Evolutionary conservation across 23 red algal genomes (phyloP).

Genomic region (Gracilariopsis chorda): DNA sequence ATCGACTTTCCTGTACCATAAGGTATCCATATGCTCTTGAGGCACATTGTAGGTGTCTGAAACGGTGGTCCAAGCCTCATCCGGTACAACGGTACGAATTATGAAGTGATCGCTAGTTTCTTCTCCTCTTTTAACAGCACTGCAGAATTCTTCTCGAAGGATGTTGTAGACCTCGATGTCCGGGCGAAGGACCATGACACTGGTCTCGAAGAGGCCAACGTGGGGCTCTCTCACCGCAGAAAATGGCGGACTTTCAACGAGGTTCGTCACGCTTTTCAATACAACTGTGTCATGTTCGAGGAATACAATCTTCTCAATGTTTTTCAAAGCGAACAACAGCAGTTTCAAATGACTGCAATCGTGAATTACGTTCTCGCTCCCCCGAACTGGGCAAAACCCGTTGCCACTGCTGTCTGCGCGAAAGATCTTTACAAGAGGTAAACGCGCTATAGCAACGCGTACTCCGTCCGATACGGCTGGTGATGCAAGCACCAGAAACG

Average conservation of each 20-base stretch:
- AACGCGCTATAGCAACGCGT: background rate
- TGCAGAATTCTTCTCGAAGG: conserved; percentile 30
- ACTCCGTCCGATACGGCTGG: background rate
- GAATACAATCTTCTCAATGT: conserved; percentile 30
- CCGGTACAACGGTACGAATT: conserved; percentile 32
- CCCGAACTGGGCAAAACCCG: background rate
- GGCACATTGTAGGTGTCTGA: conserved; percentile 48
- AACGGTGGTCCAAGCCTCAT: conserved; percentile 34
- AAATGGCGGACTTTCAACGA: conserved; percentile 31
- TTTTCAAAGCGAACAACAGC: background rate
- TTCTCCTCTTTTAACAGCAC: background rate
- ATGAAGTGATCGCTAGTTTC: background rate
- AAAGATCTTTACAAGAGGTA: conserved; percentile 32
- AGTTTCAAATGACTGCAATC: conserved; percentile 41
- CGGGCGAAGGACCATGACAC: conserved; percentile 38
- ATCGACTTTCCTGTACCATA: conserved; percentile 36
- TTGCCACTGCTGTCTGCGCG: background rate
- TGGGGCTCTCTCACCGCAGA: conserved; percentile 9
- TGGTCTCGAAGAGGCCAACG: conserved; percentile 17
- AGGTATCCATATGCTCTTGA: conserved; percentile 40
- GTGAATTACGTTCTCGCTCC: background rate
- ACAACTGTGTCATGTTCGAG: conserved; percentile 54
- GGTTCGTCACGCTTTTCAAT: background rate
- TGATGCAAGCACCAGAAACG: conserved; percentile 11
- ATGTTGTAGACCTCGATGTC: conserved; percentile 20